A percentile compares a stretch with the other conserved stretches of the same genome.
These are phyloP conservation scores for Syzygium malaccense DNA, from an alignment of 441 rosid species.

Conservation along the genomic window DNA sequence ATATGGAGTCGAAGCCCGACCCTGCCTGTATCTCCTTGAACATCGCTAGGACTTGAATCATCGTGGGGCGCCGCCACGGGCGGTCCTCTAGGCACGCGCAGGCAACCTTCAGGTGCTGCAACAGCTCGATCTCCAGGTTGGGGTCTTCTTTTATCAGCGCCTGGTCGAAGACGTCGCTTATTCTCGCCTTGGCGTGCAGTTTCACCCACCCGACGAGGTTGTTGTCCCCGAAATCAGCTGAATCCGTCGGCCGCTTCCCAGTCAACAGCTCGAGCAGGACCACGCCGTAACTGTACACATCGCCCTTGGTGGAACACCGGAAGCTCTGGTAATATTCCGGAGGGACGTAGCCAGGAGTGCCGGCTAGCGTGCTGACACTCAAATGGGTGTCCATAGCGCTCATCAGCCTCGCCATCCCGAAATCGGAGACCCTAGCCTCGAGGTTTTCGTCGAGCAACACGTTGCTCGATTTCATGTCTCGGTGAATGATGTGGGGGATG, in stretches of 20 bases:
- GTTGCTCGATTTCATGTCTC: conserved; percentile 18
- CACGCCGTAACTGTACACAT: conserved; percentile 11
- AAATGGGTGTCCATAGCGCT: conserved; percentile 14
- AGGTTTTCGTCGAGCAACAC: conserved; percentile 12
- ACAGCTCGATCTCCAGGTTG: conserved; percentile 55
- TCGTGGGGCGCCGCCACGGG: conserved; percentile 57
- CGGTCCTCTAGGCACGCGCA: conserved; percentile 79
- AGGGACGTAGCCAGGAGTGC: conserved; percentile 14
- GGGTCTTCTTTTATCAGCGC: conserved; percentile 70
- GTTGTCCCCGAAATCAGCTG: conserved; percentile 15
- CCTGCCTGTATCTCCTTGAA: conserved; percentile 83
- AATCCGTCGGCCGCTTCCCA: conserved; percentile 11
- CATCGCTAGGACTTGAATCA: conserved; percentile 73
- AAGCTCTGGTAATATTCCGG: conserved; percentile 15
- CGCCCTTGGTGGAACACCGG: conserved; percentile 13
- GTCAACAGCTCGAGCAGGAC: conserved; percentile 13
- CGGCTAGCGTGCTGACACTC: conserved; percentile 13
- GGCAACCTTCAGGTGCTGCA: conserved; percentile 67
- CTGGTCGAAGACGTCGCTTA: conserved; percentile 72
- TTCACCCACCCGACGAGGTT: conserved; percentile 18
- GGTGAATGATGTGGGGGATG: conserved; percentile 12
- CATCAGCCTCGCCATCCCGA: conserved; percentile 15
- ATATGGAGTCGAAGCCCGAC: conserved; percentile 65
- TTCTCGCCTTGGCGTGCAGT: conserved; percentile 70
- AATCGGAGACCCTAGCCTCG: conserved; percentile 16